These are phyloP conservation scores for Celoporthe dispersa DNA, from an alignment of 2,329 filamentous ascomycete genomes.

Conservation along the genomic window DNA sequence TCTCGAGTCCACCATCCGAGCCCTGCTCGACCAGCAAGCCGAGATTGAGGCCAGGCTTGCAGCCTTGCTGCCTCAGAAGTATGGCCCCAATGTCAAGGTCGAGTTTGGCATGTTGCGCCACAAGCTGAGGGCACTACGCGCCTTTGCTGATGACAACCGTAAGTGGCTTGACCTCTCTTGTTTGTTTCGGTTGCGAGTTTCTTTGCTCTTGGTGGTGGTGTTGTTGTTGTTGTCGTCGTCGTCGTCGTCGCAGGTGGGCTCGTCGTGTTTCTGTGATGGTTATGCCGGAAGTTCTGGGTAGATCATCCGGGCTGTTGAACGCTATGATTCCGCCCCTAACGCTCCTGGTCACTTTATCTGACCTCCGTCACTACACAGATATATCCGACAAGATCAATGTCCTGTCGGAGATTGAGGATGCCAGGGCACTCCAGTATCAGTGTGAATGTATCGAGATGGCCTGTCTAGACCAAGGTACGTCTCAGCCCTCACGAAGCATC, in stretches of 20 bases:
- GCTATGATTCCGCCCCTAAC: too few species aligned
- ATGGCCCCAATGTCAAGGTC: slow-evolving; percentile 51
- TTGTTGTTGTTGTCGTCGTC: slow-evolving; percentile 25
- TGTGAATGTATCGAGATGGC: slow-evolving; percentile 62
- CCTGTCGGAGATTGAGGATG: slow-evolving; percentile 61
- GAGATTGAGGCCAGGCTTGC: slow-evolving; percentile 57
- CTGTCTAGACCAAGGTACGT: slow-evolving; percentile 54
- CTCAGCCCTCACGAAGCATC: not conserved
- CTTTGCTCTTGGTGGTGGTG: slow-evolving; percentile 20
- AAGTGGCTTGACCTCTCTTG: slow-evolving; percentile 36
- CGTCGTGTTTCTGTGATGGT: not conserved
- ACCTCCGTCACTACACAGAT: slow-evolving; percentile 36
- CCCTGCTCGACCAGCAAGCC: slow-evolving; percentile 56
- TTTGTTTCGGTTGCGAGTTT: not conserved
- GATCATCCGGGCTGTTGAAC: not conserved
- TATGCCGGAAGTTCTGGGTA: not conserved
- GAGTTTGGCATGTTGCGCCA: slow-evolving; percentile 61
- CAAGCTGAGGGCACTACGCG: slow-evolving; percentile 56
- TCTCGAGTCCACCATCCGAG: slow-evolving; percentile 49
- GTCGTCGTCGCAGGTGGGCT: slow-evolving; percentile 10
- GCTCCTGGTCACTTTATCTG: not conserved
- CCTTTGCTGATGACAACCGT: slow-evolving; percentile 56
- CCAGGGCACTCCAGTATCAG: slow-evolving; percentile 59
- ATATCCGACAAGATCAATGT: slow-evolving; percentile 46
- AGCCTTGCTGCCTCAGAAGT: slow-evolving; percentile 51